Conservation (phyloP, 371 early-diverging fungal genomes). For the Rhizopus microsporus region DNA sequence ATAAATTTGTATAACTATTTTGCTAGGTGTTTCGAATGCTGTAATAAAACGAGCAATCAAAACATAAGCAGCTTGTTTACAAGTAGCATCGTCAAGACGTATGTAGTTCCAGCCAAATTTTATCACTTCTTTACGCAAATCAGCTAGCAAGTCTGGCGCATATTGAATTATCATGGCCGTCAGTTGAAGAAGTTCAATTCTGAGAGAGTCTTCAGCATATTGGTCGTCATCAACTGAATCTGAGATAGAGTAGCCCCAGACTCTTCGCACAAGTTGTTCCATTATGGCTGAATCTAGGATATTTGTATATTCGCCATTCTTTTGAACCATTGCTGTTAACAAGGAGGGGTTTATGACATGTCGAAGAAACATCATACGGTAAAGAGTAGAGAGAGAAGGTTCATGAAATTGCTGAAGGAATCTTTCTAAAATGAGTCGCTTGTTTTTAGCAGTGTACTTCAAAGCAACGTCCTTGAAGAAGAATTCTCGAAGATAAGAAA, state of each 20-base stretch:
- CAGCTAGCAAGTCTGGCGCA: constrained; percentile 74
- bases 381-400: constrained; percentile 37
- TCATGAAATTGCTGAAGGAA: constrained; percentile 69
- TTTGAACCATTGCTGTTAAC: constrained; percentile 59
- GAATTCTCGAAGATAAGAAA: constrained; percentile 71
- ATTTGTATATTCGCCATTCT: constrained; percentile 48
- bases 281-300: constrained; percentile 71
- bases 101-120: constrained; percentile 93
- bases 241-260: constrained; percentile 70
- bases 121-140: constrained; percentile 90
- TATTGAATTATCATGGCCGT: constrained; percentile 87
- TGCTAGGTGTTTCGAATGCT: constrained; percentile 90
- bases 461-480: constrained; percentile 70
- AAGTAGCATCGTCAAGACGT: constrained; percentile 89
- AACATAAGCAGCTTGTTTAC: constrained; percentile 95
- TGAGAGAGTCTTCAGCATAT: constrained; percentile 71
- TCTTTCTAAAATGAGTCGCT: constrained; percentile 64
- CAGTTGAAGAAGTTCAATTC: constrained; percentile 90
- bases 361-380: constrained; percentile 70
- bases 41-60: constrained; percentile 88
- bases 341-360: constrained; percentile 82
- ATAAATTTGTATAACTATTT: constrained; percentile 89
- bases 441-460: constrained; percentile 56
- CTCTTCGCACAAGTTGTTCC: constrained; percentile 62
- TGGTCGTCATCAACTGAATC: constrained; percentile 58